Evolutionary conservation across 495 filamentous ascomycete species (phyloP).

Genomic region (Penicillium robsamsonii): DNA sequence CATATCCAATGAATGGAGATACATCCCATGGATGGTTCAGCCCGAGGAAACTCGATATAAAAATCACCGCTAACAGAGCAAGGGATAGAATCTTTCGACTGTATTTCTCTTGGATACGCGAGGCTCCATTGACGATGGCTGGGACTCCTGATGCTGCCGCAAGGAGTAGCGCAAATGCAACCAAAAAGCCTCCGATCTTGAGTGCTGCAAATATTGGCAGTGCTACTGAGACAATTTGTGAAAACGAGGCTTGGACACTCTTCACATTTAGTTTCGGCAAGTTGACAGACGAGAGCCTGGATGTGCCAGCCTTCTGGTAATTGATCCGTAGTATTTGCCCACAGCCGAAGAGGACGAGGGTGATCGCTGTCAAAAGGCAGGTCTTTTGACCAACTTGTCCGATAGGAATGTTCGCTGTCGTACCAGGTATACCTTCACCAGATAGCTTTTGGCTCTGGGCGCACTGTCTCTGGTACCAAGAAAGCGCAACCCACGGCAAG

Average conservation of each 20-base stretch:
- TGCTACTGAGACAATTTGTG: slow-evolving; percentile 37
- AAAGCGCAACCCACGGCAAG: slow-evolving; percentile 42
- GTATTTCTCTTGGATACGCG: slow-evolving; percentile 21
- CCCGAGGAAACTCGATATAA: slow-evolving; percentile 34
- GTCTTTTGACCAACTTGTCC: slow-evolving; percentile 20
- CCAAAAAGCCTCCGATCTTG: slow-evolving; percentile 54
- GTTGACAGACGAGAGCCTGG: slow-evolving; percentile 9
- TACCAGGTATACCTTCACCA: slow-evolving; percentile 3
- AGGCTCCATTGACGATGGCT: slow-evolving; percentile 18
- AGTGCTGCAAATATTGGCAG: slow-evolving; percentile 57
- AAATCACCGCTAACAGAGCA: slow-evolving; percentile 25
- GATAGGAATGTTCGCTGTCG: not conserved
- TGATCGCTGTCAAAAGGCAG: slow-evolving; percentile 25
- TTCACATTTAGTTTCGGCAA: slow-evolving; percentile 20
- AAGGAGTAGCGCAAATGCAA: slow-evolving; percentile 49
- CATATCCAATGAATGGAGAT: slow-evolving; percentile 44
- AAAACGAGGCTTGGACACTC: slow-evolving; percentile 19
- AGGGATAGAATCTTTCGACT: slow-evolving; percentile 32
- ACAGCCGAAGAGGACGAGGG: slow-evolving; percentile 32
- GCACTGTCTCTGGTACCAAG: slow-evolving; percentile 40
- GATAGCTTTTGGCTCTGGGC: slow-evolving; percentile 10
- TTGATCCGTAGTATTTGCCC: slow-evolving; percentile 22
- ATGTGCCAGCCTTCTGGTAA: slow-evolving; percentile 9
- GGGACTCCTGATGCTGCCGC: slow-evolving; percentile 44
- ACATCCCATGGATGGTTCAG: slow-evolving; percentile 35